Base-by-base conservation (phyloP, 768 basidiomycete species). In the Tephrocybe sp. region DNA sequence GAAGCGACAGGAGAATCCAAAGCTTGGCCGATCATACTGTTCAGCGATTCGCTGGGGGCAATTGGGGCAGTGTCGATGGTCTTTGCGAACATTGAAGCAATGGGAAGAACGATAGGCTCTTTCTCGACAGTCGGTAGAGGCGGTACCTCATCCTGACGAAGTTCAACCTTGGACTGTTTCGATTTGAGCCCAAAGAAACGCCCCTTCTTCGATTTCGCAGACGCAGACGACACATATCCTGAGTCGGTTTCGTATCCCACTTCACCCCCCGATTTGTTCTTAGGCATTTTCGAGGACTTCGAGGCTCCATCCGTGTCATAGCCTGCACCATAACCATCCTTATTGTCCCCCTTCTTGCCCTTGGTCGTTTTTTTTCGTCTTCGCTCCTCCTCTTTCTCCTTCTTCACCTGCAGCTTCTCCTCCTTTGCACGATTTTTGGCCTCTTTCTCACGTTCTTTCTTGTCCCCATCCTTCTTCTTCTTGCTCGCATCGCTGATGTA, bases 1-100 rank as follows among this genome's bases (percentile, higher is more conserved):
- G 48, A 51, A 18, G 47, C 42, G 15, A 32, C 49, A 26, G 47
- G 34, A 44, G 33, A 21, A 21, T 57, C 52, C 33, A 48, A 51
- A 4, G 52, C 39, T 26, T 37, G 44, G 28, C 40, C 39, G 34
- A 45, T 48, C 45, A 45, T 51, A 30, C 48, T 53, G 28, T 42
- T 38, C 45, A 48, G 12, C 25, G 56, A 46, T 30, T 50, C 49
- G 25, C 53, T 60, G 24, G 45, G 38, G 11, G 38, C 45, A 20
- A 39, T 43, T 5, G 49, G 46, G 11, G 42, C 51, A n/a, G 51
- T 26, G 33, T 47, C 57, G 20, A 68, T 48, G 5, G 71, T 70
- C 1, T 72, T 76, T 10, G 74, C 78, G 56, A 79, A 82, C 51
- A 67, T 65, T 15, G 68, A 73, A 3, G 78, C 78, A 49, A 80